Base-by-base conservation (phyloP, 306 rosid species). In the Malus sieversii region DNA sequence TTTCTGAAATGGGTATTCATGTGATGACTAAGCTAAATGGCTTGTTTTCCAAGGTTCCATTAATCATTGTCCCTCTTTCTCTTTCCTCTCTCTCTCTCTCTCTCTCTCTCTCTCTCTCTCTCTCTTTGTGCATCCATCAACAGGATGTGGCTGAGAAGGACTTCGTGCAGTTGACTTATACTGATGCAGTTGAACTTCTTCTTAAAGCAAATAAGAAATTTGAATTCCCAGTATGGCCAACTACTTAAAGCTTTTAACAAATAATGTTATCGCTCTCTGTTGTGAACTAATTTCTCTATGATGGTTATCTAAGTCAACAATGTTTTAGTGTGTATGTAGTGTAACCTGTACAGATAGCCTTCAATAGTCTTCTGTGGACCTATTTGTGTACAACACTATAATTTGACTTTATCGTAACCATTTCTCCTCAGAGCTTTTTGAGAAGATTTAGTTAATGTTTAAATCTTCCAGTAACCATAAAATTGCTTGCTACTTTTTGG, bases 131-230 rank as follows among this genome's bases (percentile, higher is more conserved):
- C 33, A 66, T 83, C 45, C 71, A 57, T 86, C 78, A 80, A 88
- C 84, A 95, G 98, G 89, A 84, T 74, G 89, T 95, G 71, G 97
- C 88, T 52, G 89, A 84, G 62, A 88, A 86, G 73, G 95, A 90
- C 63, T 85, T 92, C 70, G 88, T 88, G 83, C 95, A 95, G 75
- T 85, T 95, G 88, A 85, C 96, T 75, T 95, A 92, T 84, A 92
- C 96, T 25, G 95, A 95, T 79, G 98, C 97, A 2, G 66, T 95
- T 64, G 90, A 92, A 80, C 88, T 95, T 73, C 96, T 95, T 79
- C 84, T 86, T 33, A 88, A 66, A 79, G 86, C 97, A 76, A 90
- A 89, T 13, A 90, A 90, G 87, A 95, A 95, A 81, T 95, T 95
- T 84, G 98, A 95, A 88, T 95, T 81, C 85, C 95, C 96, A 86